Base-by-base conservation (phyloP, 306 rosid genomes). In the Coriaria nepalensis region DNA sequence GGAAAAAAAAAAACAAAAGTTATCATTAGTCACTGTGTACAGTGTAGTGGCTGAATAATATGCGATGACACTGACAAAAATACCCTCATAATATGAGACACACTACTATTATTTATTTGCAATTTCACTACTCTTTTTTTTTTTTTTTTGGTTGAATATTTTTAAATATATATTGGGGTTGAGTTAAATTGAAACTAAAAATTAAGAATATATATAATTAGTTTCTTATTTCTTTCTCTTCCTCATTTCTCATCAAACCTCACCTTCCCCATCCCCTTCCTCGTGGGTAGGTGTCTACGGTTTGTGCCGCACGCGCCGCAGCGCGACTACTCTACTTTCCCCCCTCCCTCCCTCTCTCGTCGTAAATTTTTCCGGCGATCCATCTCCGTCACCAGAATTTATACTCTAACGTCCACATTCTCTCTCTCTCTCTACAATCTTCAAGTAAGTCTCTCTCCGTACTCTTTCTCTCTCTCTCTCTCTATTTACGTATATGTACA, bases 341-440 rank as follows among this genome's bases (percentile, higher is more conserved):
- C 42, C 60, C 38, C 12, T 6, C 39, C n/a, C 59, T 45, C 49
- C 32, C 32, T 33, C 37, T 49, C 40, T 7, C 47, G 10, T 37
- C 59, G 15, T 70, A 43, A 73, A 65, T 69, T 77, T 49, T 68
- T 5, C 62, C 51, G 71, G 73, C 63, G 88, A 83, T 79, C 68
- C 13, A 50, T 54, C 75, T 53, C 46, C 69, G 50, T 47, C 68
- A 11, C 51, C 61, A 59, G 50, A 49, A 12, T 38, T 47, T 49
- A 53, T 9, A 40, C 61, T 65, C 13, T 41, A 11, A 14, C 65
- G 40, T 44, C 45, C 56, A 40, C 50, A 53, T 4, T 46, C 37
- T 5, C 65, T 40, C 37, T 32, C 39, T 53, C 36, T 60, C n/a
- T 39, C 57, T 56, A 52, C 39, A 37, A 57, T 60, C 54, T 14